Base-by-base conservation (phyloP, 2,329 filamentous ascomycete species). In the Alternaria triticina region DNA sequence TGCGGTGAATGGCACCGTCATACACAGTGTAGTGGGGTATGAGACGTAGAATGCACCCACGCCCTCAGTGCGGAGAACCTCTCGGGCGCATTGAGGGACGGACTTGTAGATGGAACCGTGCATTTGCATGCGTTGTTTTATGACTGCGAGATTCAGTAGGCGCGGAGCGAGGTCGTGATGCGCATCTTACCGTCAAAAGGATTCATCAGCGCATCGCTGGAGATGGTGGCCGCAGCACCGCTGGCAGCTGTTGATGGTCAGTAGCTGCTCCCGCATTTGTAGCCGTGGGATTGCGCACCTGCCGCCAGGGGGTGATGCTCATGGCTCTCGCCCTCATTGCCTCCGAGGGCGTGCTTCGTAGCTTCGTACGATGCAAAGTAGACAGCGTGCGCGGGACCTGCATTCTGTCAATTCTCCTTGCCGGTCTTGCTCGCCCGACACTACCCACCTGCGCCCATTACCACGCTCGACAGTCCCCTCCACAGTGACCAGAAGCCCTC, bases 121-220 rank as follows among this genome's bases (percentile, higher is more conserved):
- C 63, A 99, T 92, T 82, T 99, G 96, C 96, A 99, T 99, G 74
- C 96, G 92, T 82, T 99, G 96, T 83, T 99, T 99, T 85, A 99
- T 97, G 66, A 99, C 96, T 97, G 75, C 28, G 20, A 47, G 30
- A 45, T 47, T 79, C 33, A 77, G 74, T 62, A 55, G 36, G 40
- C 56, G 54, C 28, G 40, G 27, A 36, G 45, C n/a, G 15, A 51
- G 30, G 36, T 45, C 11, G 25, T 44, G 20, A 17, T 51, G 49
- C 47, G 57, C 27, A 61, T 78, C 88, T 75, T 87, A 97, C 94
- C 94, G 83, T 99, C 96, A 79, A 99, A 99, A 22, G 96, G 96
- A 78, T 98, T 99, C 96, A 99, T 99, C 70, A 99, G 89, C 58
- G 96, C 96, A 84, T 99, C 96, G 80, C 94, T 97, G 36, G 95